Conservation (phyloP, 495 filamentous ascomycete species). For the Penicillium lividum region DNA sequence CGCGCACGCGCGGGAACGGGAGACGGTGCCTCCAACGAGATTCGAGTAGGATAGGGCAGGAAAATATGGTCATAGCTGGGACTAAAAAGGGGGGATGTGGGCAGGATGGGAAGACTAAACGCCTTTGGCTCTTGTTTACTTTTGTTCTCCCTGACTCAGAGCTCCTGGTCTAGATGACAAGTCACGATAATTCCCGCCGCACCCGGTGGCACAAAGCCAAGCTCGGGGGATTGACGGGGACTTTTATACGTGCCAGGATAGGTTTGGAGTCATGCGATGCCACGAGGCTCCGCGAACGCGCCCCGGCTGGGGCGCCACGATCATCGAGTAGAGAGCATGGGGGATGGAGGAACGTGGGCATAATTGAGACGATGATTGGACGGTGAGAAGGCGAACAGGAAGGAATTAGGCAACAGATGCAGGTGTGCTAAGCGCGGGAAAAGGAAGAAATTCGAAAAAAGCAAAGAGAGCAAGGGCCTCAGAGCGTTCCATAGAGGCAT, state of each 20-base stretch:
- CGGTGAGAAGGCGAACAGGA: conserved; percentile 3
- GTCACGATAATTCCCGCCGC: conserved; percentile 22
- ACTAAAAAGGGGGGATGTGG: conserved; percentile 1
- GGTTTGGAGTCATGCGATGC: conserved; percentile 25
- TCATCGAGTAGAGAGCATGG: conserved; percentile 13
- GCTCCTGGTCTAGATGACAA: conserved; percentile 22
- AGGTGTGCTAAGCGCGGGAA: conserved; percentile 30
- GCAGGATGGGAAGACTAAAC: conserved; percentile 1
- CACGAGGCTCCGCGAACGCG: conserved; percentile 24
- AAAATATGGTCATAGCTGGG: conserved; percentile 22
- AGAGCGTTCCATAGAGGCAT: conserved; percentile 4
- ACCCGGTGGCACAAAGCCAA: conserved; percentile 24
- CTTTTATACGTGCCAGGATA: conserved; percentile 19
- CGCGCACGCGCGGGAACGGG: not conserved
- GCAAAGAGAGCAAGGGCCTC: conserved; percentile 15
- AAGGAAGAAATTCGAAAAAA: conserved; percentile 14
- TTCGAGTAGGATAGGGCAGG: conserved; percentile 11
- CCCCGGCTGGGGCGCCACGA: conserved; percentile 13
- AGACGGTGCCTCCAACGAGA: conserved; percentile 9
- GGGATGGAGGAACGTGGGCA: conserved; percentile 17
- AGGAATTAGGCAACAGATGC: conserved; percentile 7
- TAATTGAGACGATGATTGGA: conserved; percentile 19
- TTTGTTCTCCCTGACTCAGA: conserved; percentile 9
- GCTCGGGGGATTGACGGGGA: conserved; percentile 5
- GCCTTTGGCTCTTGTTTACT: not conserved